Evolutionary conservation across 2,329 filamentous ascomycete species (phyloP).

Genomic region (Sclerotinia spermophila): DNA sequence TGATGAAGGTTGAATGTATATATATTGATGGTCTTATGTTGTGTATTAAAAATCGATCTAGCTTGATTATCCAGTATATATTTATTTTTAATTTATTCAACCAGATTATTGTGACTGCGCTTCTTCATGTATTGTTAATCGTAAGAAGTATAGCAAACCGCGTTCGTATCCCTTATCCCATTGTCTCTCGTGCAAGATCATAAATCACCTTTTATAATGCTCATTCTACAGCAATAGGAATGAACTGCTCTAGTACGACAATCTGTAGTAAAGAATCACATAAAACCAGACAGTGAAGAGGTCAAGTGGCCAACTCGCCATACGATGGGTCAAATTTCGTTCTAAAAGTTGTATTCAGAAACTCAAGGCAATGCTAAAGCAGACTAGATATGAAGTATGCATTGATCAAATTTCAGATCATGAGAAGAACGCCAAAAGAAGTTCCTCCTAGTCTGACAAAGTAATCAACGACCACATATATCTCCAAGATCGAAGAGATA

Average conservation of each 20-base stretch:
- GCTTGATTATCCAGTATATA: neutral
- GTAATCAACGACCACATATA: neutral
- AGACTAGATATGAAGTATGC: neutral
- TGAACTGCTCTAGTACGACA: too few species aligned
- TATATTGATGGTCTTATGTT: neutral
- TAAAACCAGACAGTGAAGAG: neutral
- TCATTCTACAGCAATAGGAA: neutral
- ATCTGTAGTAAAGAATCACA: neutral
- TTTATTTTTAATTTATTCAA: neutral
- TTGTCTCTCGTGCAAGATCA: neutral
- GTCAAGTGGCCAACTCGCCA: neutral
- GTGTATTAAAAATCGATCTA: neutral
- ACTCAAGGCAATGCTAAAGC: neutral
- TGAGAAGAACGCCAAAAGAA: neutral
- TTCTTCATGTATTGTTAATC: neutral
- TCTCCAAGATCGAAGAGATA: neutral
- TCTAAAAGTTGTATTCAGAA: neutral
- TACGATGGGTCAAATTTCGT: accelerated
- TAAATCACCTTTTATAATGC: neutral
- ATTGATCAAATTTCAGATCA: neutral
- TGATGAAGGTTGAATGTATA: neutral
- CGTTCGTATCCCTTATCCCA: neutral
- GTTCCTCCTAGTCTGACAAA: neutral
- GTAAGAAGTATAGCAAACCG: neutral
- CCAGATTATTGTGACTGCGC: neutral